Percentiles rank a stretch among this genome's conserved stretches.
These are phyloP conservation scores for Yarrowia sp. DNA, from an alignment of 805 yeast species.

Conservation along the genomic window DNA sequence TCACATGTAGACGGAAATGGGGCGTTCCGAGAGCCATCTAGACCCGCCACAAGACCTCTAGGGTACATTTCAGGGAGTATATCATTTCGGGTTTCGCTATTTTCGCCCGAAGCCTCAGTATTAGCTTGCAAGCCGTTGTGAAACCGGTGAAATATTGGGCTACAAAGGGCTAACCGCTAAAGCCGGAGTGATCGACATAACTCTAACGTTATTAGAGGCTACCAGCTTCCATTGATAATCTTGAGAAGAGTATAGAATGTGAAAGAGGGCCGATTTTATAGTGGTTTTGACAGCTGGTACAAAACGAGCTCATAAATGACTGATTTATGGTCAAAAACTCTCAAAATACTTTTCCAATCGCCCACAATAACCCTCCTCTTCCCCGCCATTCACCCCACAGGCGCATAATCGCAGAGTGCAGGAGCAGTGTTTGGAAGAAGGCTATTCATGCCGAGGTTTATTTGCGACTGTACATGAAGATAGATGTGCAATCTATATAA, in stretches of 20 bases:
- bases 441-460: conserved; percentile 19
- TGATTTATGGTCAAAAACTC: too few species aligned
- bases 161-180: conserved; percentile 13
- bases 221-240: not conserved
- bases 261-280: not conserved
- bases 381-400: conserved; percentile 3
- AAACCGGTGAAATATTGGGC: too few species aligned
- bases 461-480: conserved; percentile 1
- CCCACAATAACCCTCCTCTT: too few species aligned
- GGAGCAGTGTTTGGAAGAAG: not conserved
- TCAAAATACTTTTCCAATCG: too few species aligned
- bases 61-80: not conserved
- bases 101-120: not conserved
- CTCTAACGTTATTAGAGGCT: not conserved
- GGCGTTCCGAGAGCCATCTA: not conserved
- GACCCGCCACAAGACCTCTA: too few species aligned
- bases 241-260: not conserved
- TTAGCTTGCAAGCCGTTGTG: not conserved
- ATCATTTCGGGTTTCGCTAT: not conserved
- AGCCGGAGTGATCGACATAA: conserved; percentile 25
- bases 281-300: too few species aligned
- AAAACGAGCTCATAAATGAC: too few species aligned
- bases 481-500: conserved; percentile 19
- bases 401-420: conserved; percentile 3
- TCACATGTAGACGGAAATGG: not conserved